Evolutionary conservation across 148 eudicot genomes (phyloP).

Genomic region (Drosera capensis): DNA sequence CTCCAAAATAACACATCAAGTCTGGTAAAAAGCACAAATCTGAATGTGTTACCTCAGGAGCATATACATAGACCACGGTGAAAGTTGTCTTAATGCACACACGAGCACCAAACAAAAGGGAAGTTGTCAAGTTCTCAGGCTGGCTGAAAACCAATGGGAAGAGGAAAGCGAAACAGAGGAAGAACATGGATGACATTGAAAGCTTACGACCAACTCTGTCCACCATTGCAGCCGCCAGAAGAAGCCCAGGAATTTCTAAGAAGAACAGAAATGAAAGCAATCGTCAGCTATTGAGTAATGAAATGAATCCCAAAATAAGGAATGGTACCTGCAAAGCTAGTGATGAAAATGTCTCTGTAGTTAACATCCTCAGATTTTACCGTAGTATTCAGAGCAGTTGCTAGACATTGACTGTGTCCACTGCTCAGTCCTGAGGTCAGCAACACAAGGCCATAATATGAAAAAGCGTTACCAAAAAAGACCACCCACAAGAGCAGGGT

Average conservation of each 20-base stretch:
- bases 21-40: neutral
- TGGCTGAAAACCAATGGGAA: slow-evolving; percentile 58
- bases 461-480: slow-evolving; percentile 75
- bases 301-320: neutral
- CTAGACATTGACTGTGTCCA: slow-evolving; percentile 29
- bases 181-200: slow-evolving; percentile 68
- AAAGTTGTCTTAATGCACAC: slow-evolving; percentile 67
- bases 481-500: slow-evolving; percentile 72
- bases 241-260: slow-evolving; percentile 71
- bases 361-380: slow-evolving; percentile 21
- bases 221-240: slow-evolving; percentile 56
- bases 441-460: slow-evolving; percentile 78
- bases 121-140: slow-evolving; percentile 32
- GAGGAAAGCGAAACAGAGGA: slow-evolving; percentile 46
- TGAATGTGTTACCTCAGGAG: slow-evolving; percentile 53
- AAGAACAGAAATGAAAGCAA: slow-evolving; percentile 6
- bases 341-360: slow-evolving; percentile 62
- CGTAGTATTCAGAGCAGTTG: slow-evolving; percentile 11
- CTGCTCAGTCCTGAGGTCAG: slow-evolving; percentile 69
- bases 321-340: slow-evolving; percentile 76
- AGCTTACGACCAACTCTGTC: slow-evolving; percentile 79
- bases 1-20: too few relatives aligned
- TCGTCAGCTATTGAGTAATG: slow-evolving; percentile 9
- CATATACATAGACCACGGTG: slow-evolving; percentile 60
- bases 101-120: slow-evolving; percentile 75